A percentile compares a stretch with the other conserved stretches of the same genome.
phyloP scores from a whole-genome alignment of 176 grass and related monocot genomes.

The Puccinellia tenuiflora region DNA sequence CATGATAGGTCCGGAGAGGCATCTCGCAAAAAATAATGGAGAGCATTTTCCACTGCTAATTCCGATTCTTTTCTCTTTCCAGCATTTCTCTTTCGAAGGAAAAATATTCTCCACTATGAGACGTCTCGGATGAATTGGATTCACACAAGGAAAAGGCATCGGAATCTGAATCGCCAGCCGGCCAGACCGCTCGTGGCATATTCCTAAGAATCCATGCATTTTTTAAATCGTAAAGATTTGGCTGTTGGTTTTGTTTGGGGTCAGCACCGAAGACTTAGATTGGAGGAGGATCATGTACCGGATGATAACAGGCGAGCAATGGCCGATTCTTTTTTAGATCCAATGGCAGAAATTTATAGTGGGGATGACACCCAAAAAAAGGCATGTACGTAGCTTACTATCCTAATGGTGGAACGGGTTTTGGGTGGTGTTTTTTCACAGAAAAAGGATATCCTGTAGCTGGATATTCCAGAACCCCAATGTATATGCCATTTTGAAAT shows the following conservation, averaged over 20 bases:
- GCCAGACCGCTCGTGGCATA: slow-evolving; percentile 28
- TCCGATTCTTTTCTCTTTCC: background rate
- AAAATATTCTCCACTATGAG: background rate
- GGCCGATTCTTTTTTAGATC: too few relatives aligned
- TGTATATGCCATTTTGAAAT: slow-evolving; percentile 34
- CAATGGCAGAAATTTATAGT: background rate
- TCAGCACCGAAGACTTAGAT: slow-evolving; percentile 3
- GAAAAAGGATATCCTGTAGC: slow-evolving; percentile 3
- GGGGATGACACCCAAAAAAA: background rate
- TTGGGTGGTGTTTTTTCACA: background rate
- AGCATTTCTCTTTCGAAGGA: background rate
- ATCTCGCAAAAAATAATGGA: slow-evolving; percentile 20
- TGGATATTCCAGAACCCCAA: slow-evolving; percentile 19
- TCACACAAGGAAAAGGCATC: slow-evolving; percentile 21
- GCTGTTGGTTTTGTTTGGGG: background rate
- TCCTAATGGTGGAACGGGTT: background rate
- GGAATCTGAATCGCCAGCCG: slow-evolving; percentile 38
- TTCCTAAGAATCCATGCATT: slow-evolving; percentile 14
- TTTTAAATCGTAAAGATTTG: slow-evolving; percentile 5
- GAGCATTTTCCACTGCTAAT: background rate
- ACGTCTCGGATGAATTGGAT: background rate
- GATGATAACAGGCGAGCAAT: background rate
- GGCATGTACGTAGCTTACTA: background rate
- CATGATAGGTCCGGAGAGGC: background rate
- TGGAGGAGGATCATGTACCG: background rate